phyloP scores from a whole-genome alignment of 306 rosid genomes.

The Canavalia gladiata region DNA sequence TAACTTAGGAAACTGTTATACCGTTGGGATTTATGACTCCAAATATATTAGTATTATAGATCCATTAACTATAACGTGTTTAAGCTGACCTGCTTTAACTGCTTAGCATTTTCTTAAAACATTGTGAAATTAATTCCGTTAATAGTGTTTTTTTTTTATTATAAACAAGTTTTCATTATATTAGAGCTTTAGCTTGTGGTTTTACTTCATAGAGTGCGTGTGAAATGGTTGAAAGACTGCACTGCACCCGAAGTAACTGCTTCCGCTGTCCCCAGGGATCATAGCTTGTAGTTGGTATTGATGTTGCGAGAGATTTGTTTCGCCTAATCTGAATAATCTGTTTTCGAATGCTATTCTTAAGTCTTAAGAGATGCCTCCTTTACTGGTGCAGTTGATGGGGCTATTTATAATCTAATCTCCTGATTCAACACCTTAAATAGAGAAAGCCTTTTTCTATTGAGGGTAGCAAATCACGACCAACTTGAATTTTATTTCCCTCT shows the following conservation, averaged over 20 bases:
- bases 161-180: neutral
- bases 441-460: neutral
- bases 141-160: neutral
- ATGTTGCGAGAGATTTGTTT: neutral
- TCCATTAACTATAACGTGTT: neutral
- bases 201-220: neutral
- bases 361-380: neutral
- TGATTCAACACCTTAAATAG: constrained; percentile 35
- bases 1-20: neutral
- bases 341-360: constrained; percentile 5
- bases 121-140: neutral
- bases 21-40: neutral
- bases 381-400: neutral
- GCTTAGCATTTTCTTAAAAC: neutral
- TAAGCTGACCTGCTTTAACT: neutral
- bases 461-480: constrained; percentile 21
- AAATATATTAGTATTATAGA: neutral
- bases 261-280: neutral
- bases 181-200: neutral
- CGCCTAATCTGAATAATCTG: neutral
- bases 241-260: neutral
- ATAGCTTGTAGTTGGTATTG: neutral
- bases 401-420: constrained; percentile 27
- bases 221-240: neutral
- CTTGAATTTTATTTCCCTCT: neutral